Evolutionary conservation across 148 eudicot genomes (phyloP).

Genomic region (Polygonum maritimum): DNA sequence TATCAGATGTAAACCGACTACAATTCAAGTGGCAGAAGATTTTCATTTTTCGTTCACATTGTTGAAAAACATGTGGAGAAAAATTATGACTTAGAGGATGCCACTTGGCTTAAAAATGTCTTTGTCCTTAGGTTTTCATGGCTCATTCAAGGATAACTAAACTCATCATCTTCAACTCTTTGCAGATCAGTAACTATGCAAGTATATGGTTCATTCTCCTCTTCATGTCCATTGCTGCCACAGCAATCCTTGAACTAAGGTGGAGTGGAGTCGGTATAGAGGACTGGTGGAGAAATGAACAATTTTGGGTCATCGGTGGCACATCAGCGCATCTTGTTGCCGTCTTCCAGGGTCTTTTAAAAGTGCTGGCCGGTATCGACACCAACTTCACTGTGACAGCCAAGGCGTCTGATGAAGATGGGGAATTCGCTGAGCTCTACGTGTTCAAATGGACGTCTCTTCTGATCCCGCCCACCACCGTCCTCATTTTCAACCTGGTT

Average conservation of each 20-base stretch:
- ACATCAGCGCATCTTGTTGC: conserved; percentile 79
- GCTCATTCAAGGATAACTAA: neutral
- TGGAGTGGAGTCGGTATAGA: conserved; percentile 73
- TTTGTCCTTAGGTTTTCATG: neutral
- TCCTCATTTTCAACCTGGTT: conserved; percentile 55
- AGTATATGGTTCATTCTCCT: conserved; percentile 63
- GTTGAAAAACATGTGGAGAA: neutral
- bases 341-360: conserved; percentile 71
- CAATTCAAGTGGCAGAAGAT: neutral
- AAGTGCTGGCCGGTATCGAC: conserved; percentile 69
- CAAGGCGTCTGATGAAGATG: conserved; percentile 72
- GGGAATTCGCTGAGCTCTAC: conserved; percentile 63
- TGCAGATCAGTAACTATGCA: conserved; percentile 72
- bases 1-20: neutral
- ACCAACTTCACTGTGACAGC: conserved; percentile 78
- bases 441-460: conserved; percentile 72
- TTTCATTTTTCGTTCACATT: neutral
- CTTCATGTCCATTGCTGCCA: conserved; percentile 53
- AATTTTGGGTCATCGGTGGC: conserved; percentile 84
- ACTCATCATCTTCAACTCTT: neutral
- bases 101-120: neutral
- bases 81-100: neutral
- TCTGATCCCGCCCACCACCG: conserved; percentile 69
- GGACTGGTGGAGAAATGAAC: conserved; percentile 87
- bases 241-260: conserved; percentile 59